Evolutionary conservation across 768 basidiomycete species (phyloP), one percentile per base, ranked within the genome.

Genomic region (Suillus sp.): DNA sequence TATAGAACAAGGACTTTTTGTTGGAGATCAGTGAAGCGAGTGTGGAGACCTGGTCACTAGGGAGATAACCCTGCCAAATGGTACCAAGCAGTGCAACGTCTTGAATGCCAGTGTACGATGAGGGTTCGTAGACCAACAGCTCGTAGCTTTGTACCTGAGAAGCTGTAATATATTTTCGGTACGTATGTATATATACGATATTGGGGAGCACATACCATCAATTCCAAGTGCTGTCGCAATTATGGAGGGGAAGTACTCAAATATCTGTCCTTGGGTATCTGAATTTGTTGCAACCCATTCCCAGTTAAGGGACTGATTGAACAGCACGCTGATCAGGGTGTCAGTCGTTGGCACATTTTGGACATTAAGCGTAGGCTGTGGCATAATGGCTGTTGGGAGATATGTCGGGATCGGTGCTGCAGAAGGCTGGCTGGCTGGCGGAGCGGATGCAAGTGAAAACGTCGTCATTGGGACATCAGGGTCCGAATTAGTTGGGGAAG

Each of bases 181-280:
- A 67, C 73, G 42, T 66, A 79, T 76, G 63, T 22, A 27, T 42
- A 37, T 9, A 42, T 22, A 61, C 27, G 67, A 55, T 16, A 48
- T 40, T 45, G 10, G 20, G 27, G 38, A 16, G 55, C 25, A 76
- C 83, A 42, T 69, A 84, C 80, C 34, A 61, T 62, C n/a, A 22
- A 87, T 74, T 30, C 67, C 68, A 32, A 90, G 78, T 3, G 87
- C 80, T 2, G 71, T 69, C 34, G 78, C 65, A 59, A 90, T 67
- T 61, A 88, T 71, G 0, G 70, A 32, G 1, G 93, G 92, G 61
- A 89, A 77, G 69, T 81, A 89, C 14, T 83, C 85, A 70, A 98
- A 92, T 48, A 99, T 81, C 77, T 98, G 93, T 55, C 83, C 88
- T 2, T 85, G 80, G 0, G 91, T 83, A 61, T 88, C 79, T 9